Conservation (phyloP, 2,329 filamentous ascomycete species). For the Cucurbitaria berberidis region DNA sequence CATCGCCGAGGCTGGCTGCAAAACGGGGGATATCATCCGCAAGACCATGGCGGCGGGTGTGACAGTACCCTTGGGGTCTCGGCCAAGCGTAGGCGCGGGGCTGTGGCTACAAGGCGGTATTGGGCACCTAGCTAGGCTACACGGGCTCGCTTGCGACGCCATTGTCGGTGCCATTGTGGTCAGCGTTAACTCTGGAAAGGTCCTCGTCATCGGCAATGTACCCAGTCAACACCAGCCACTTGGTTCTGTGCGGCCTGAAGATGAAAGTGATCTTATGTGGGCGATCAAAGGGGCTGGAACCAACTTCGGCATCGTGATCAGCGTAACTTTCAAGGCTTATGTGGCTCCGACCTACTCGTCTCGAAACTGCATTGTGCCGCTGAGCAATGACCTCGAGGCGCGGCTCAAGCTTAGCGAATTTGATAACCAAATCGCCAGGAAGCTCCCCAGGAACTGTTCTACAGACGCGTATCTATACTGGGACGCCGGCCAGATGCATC, state of each 20-base stretch:
- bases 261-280: slow-evolving; percentile 63
- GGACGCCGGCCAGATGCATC: slow-evolving; percentile 52
- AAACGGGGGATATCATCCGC: slow-evolving; percentile 60
- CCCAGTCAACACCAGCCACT: slow-evolving; percentile 54
- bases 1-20: slow-evolving; percentile 63
- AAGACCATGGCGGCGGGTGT: slow-evolving; percentile 56
- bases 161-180: slow-evolving; percentile 67
- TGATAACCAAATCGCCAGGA: slow-evolving; percentile 47
- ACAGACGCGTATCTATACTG: slow-evolving; percentile 64
- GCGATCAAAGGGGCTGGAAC: slow-evolving; percentile 65
- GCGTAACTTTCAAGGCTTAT: slow-evolving; percentile 59
- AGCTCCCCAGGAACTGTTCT: slow-evolving; percentile 55
- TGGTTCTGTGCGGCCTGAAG: slow-evolving; percentile 52
- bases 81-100: slow-evolving; percentile 68
- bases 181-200: slow-evolving; percentile 55
- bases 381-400: slow-evolving; percentile 40
- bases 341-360: slow-evolving; percentile 50
- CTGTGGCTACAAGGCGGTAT: slow-evolving; percentile 71
- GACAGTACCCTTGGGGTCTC: slow-evolving; percentile 65
- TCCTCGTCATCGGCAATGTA: slow-evolving; percentile 61
- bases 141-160: slow-evolving; percentile 65
- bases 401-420: slow-evolving; percentile 50
- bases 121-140: slow-evolving; percentile 61
- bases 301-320: slow-evolving; percentile 65
- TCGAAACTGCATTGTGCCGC: slow-evolving; percentile 37